Base-by-base conservation (phyloP, 495 filamentous ascomycete species). In the Parathielavia hyrcaniae region DNA sequence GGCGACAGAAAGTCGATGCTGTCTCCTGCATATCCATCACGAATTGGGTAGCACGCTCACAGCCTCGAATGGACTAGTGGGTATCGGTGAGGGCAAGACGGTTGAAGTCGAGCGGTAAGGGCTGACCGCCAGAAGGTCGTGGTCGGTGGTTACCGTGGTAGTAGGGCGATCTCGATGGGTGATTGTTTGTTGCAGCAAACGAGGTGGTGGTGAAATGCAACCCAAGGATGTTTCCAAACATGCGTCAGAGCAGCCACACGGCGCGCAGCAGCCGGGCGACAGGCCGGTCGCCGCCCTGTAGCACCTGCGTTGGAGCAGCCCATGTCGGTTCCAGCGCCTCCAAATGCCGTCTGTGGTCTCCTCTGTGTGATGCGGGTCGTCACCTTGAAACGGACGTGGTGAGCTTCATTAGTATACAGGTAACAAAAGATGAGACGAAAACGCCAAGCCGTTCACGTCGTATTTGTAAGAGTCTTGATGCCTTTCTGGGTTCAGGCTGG, bases 391-490 rank as follows among this genome's bases (percentile, higher is more conserved):
- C 34, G 46, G 52, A 61, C 9, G 12, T 39, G 35, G 34, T 49
- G 47, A 55, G 46, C 46, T 53, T 61, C n/a, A n/a, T n/a, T n/a
- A n/a, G n/a, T n/a, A n/a, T n/a, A n/a, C n/a, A n/a, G n/a, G n/a
- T n/a, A n/a, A n/a, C n/a, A n/a, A 59, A 59, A 64, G 50, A 67
- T 60, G 56, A 55, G 64, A 67, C 41, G 64, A 67, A 30, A 58
- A 30, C 41, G 53, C 55, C 38, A 55, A 56, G 59, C 13, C 17
- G 5, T 9, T 1, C 6, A 30, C 26, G 6, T 30, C 26, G 26
- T 30, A 30, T 30, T 30, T 30, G 26, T n/a, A n/a, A 30, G 26
- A 30, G 6, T 6, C 26, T 30, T 30, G 26, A 30, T 6, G 26
- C 26, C 26, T 30, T 30, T 6, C 26, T 3, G 26, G 26, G 2